Conservation (phyloP, 2,329 filamentous ascomycete genomes). For the Mycocentrospora acerina region DNA sequence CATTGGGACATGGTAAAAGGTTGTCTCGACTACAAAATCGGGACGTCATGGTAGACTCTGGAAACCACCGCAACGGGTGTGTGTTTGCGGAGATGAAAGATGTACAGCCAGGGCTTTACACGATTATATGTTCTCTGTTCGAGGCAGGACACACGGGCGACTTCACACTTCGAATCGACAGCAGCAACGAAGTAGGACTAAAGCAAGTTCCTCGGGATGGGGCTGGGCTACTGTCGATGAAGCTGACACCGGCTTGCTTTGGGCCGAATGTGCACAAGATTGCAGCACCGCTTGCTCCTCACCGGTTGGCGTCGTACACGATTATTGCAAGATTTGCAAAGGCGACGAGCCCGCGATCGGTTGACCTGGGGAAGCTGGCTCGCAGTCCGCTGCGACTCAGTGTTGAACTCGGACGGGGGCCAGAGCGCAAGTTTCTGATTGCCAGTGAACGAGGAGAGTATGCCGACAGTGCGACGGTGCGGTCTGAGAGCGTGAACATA, state of each 20-base stretch:
- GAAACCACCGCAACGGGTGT: conserved; percentile 83
- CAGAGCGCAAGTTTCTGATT: conserved; percentile 65
- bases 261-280: conserved; percentile 54
- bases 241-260: conserved; percentile 58
- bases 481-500: conserved; percentile 74
- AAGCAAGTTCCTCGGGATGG: conserved; percentile 68
- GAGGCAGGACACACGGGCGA: conserved; percentile 73
- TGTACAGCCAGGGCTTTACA: conserved; percentile 75
- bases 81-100: conserved; percentile 64
- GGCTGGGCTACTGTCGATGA: conserved; percentile 69
- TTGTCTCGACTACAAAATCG: conserved; percentile 68
- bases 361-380: conserved; percentile 29
- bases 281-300: conserved; percentile 52
- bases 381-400: conserved; percentile 65
- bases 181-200: conserved; percentile 59
- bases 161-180: conserved; percentile 75
- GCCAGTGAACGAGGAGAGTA: conserved; percentile 73
- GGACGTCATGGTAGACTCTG: conserved; percentile 79
- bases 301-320: conserved; percentile 63
- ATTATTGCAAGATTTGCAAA: conserved; percentile 54
- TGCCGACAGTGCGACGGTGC: conserved; percentile 65
- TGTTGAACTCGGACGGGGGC: conserved; percentile 71
- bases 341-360: conserved; percentile 28
- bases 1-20: conserved; percentile 74
- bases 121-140: conserved; percentile 87